Percentiles rank a stretch among this genome's conserved stretches.
phyloP scores from a whole-genome alignment of 345 rosid species.

The Eucalyptus tenuipes region DNA sequence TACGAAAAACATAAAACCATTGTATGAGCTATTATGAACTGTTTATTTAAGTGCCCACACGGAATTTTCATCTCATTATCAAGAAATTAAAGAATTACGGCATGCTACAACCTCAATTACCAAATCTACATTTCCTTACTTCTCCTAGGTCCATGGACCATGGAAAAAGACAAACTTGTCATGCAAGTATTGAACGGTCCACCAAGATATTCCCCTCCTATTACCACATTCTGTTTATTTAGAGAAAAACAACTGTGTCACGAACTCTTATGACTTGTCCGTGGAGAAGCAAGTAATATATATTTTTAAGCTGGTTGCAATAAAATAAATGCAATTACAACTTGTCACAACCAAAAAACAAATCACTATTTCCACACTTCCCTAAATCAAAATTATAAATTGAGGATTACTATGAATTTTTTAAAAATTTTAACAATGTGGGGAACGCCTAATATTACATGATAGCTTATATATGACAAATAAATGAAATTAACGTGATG shows the following conservation, averaged over 20 bases:
- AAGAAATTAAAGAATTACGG: too few species aligned
- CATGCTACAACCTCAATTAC: neutral
- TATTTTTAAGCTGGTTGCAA: neutral
- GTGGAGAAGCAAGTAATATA: neutral
- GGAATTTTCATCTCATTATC: neutral
- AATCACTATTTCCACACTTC: neutral
- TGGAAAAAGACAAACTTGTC: neutral
- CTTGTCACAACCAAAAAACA: neutral
- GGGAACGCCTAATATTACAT: neutral
- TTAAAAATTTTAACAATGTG: neutral
- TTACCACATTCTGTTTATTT: neutral
- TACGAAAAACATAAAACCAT: neutral
- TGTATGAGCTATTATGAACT: neutral
- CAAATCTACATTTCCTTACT: neutral
- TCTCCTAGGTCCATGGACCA: neutral
- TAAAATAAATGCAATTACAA: neutral
- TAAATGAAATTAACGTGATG: neutral
- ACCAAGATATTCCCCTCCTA: neutral
- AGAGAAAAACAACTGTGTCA: fast-evolving
- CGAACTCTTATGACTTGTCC: neutral
- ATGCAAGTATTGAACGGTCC: neutral
- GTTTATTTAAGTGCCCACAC: neutral
- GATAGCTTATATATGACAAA: neutral
- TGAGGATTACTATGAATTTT: neutral
- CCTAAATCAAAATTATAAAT: neutral